These are phyloP conservation scores for Thelonectria discophora DNA, from an alignment of 2,329 filamentous ascomycete genomes.

Conservation along the genomic window DNA sequence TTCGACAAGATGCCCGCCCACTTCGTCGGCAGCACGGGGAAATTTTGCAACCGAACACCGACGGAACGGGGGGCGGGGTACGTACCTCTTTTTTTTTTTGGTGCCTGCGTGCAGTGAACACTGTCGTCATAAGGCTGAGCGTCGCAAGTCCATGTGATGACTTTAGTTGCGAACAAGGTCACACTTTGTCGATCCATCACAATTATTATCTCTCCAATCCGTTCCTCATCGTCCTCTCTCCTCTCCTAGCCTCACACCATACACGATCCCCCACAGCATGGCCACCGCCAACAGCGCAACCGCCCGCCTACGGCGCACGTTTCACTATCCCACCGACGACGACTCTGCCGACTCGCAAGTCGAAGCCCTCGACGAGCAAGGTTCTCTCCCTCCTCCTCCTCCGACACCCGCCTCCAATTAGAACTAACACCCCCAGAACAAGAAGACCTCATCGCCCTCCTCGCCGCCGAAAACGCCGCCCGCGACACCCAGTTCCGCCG, in stretches of 20 bases:
- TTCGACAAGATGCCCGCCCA: slow-evolving; percentile 2
- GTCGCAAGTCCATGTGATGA: slow-evolving; percentile 35
- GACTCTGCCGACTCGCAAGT: slow-evolving; percentile 58
- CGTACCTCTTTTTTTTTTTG: not conserved
- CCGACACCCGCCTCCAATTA: slow-evolving; percentile 4
- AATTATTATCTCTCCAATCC: not conserved
- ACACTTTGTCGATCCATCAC: no score
- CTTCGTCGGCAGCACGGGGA: slow-evolving; percentile 32
- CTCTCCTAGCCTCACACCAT: not conserved
- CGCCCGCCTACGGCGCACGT: slow-evolving; percentile 77
- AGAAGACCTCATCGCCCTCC: slow-evolving; percentile 66
- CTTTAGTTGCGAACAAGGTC: no score
- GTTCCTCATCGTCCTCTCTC: not conserved
- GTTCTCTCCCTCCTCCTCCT: slow-evolving; percentile 49
- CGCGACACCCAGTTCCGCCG: slow-evolving; percentile 67
- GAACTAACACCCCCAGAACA: slow-evolving; percentile 58
- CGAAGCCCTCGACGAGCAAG: slow-evolving; percentile 79
- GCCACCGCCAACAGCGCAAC: slow-evolving; percentile 43
- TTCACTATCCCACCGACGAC: slow-evolving; percentile 75
- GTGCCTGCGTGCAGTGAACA: no score
- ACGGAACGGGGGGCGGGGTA: slow-evolving; percentile 1
- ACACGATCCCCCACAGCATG: slow-evolving; percentile 31
- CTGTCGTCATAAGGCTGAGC: slow-evolving; percentile 45
- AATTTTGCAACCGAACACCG: slow-evolving; percentile 41
- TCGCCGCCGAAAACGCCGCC: slow-evolving; percentile 63